Base-by-base conservation (phyloP, 2,329 filamentous ascomycete species). In the Exophiala xenobiotica region DNA sequence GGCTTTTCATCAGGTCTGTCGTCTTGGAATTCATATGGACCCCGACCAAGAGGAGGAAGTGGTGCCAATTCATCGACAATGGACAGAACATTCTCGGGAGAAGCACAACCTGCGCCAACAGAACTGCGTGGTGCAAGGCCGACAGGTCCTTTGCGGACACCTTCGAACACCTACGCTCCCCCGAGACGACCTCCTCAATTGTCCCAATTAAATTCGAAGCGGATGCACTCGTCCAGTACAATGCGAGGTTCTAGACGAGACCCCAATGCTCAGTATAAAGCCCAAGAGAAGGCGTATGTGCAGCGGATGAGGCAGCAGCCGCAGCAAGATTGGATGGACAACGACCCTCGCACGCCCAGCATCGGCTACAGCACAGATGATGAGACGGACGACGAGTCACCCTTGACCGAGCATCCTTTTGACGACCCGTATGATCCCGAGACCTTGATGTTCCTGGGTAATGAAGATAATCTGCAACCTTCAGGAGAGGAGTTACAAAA, bases 201-300 rank as follows among this genome's bases (percentile, higher is more conserved):
- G 44, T 73, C 76, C 31, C 61, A 64, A 19, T 60, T 73, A 7
- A 72, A 74, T 51, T 70, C 68, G 18, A 74, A 73, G 58, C 75
- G 77, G 49, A 75, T 78, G 56, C 77, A 82, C 54, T 82, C 79
- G 6, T 77, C 74, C 5, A 84, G 82, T 1, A 69, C 75, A 2
- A 79, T 78, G 55, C 73, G 83, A 57, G 65, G 67, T 31, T 68
- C 76, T 29, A 73, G 80, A 53, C 70, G 78, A 57, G 86, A 88
- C 63, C 85, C 85, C 7, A 85, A 86, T 63, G 83, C 84, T 46
- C 83, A 87, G 61, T 89, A 88, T 66, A 77, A 87, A 54, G 88
- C 88, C 41, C 90, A 97, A 70, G 92, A 97, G 70, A 89, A 91
- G 67, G 92, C 92, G 51, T 99, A 99, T 67, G 86, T 97, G 26